Conservation (phyloP, 129 eudicot species). For the Arctium minus region DNA sequence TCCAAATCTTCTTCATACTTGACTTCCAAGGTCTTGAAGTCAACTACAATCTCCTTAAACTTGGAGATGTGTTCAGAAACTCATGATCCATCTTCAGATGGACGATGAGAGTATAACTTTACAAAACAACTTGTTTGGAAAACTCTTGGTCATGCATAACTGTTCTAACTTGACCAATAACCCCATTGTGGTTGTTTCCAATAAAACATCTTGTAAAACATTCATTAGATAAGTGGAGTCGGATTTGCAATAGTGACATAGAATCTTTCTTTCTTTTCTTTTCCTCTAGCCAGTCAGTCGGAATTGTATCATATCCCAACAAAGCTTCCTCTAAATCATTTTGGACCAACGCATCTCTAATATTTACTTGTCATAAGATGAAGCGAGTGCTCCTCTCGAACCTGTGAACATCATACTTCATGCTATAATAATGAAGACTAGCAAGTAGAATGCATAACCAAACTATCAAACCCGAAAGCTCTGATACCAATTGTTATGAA, state of each 20-base stretch:
- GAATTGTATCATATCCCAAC: background rate
- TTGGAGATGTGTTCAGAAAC: background rate
- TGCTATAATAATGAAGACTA: background rate
- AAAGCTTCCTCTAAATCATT: background rate
- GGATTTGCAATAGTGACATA: background rate
- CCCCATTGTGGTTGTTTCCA: background rate
- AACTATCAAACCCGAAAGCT: background rate
- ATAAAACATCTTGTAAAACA: background rate
- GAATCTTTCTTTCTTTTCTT: background rate
- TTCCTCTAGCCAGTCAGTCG: background rate
- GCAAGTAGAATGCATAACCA: background rate
- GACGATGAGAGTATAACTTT: background rate
- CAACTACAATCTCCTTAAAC: background rate
- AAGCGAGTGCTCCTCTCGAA: background rate
- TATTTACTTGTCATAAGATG: background rate
- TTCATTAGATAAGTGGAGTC: background rate
- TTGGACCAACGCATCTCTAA: background rate
- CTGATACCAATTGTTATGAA: background rate
- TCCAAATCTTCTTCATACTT: background rate
- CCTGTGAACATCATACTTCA: background rate
- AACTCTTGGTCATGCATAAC: background rate
- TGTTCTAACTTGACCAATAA: background rate
- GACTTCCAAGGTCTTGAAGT: no score
- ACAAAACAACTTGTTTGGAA: background rate
- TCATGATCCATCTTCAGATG: background rate